Conservation (phyloP, 2,329 filamentous ascomycete genomes). For the Microsporum audouinii region DNA sequence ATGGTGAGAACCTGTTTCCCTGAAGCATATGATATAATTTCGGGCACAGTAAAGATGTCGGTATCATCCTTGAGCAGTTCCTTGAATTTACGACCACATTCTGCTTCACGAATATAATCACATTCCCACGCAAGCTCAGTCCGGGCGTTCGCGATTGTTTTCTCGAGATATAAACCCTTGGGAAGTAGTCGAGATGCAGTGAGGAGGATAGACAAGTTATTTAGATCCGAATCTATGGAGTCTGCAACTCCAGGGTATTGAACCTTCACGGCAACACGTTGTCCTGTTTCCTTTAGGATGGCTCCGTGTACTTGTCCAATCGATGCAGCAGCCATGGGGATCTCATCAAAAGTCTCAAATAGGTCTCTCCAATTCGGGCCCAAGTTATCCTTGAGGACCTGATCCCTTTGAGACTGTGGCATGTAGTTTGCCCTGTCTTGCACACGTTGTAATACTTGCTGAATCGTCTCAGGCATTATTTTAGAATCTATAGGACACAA, state of each 20-base stretch:
- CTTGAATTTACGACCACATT: constrained; percentile 65
- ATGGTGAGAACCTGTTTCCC: constrained; percentile 84
- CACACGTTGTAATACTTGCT: constrained; percentile 81
- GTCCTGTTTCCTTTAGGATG: constrained; percentile 60
- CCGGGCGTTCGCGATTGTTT: constrained; percentile 91
- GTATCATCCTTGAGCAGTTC: constrained; percentile 63
- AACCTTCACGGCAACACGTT: constrained; percentile 83
- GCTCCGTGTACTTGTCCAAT: constrained; percentile 94
- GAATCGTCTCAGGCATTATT: constrained; percentile 77
- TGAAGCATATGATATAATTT: constrained; percentile 65
- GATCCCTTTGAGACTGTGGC: constrained; percentile 84
- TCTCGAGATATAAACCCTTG: constrained; percentile 85
- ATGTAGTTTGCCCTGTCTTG: constrained; percentile 97
- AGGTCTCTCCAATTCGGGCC: constrained; percentile 74
- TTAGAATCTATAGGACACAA: constrained; percentile 56
- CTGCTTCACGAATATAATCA: constrained; percentile 81
- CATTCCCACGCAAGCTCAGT: constrained; percentile 93
- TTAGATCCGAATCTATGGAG: constrained; percentile 92
- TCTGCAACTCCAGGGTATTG: constrained; percentile 94
- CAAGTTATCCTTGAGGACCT: constrained; percentile 66
- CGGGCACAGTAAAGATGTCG: constrained; percentile 66
- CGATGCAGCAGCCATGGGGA: constrained; percentile 85
- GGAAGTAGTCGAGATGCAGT: constrained; percentile 83
- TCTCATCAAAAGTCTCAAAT: constrained; percentile 76
- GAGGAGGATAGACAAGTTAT: constrained; percentile 81